Evolutionary conservation across 345 rosid genomes (phyloP).

Genomic region (Heritiera fomes): DNA sequence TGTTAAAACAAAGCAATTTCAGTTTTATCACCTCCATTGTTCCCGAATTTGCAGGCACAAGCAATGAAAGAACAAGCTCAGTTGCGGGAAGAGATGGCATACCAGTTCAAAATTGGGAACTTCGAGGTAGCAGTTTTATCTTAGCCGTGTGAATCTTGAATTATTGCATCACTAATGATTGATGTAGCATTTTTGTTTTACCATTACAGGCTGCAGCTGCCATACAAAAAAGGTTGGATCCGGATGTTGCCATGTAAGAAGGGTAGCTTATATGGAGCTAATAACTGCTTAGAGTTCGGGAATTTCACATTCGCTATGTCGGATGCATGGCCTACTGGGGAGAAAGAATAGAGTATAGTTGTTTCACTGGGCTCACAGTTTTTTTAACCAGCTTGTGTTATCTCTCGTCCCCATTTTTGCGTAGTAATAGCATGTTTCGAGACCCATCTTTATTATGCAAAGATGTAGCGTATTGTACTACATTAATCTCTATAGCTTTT

Average conservation of each 20-base stretch:
- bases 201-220: conserved; percentile 60
- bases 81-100: conserved; percentile 90
- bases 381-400: not conserved
- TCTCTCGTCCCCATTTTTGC: not conserved
- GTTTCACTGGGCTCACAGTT: not conserved
- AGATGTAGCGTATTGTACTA: not conserved
- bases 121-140: conserved; percentile 53
- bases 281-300: not conserved
- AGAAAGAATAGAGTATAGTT: not conserved
- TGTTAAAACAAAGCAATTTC: not conserved
- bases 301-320: not conserved
- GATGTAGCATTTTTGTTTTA: not conserved
- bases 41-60: conserved; percentile 12
- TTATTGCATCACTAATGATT: not conserved
- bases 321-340: not conserved
- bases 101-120: conserved; percentile 86
- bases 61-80: conserved; percentile 76
- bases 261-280: not conserved
- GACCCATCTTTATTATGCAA: not conserved
- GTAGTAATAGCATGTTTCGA: not conserved
- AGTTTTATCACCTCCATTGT: not conserved
- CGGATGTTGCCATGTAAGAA: conserved; percentile 59
- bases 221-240: conserved; percentile 73
- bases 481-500: too few species aligned
- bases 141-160: not conserved